A percentile compares a stretch with the other conserved stretches of the same genome.
Evolutionary conservation across 2,329 filamentous ascomycete species (phyloP).

Genomic region (Hypoxylon sp.): DNA sequence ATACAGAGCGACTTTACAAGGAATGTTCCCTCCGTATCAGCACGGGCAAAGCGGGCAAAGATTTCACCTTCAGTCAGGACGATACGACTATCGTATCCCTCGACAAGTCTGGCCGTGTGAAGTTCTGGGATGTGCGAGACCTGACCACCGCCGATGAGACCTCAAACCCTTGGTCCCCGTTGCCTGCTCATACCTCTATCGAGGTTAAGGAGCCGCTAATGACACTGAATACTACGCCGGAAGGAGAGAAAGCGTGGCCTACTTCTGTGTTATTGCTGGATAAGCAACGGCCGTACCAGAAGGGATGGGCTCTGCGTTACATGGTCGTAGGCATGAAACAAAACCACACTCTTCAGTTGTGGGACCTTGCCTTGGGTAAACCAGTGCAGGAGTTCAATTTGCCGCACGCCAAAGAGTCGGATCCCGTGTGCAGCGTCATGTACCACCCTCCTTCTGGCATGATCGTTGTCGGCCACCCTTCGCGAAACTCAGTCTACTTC

Average conservation of each 20-base stretch:
- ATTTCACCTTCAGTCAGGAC: constrained; percentile 97
- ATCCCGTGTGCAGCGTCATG: constrained; percentile 96
- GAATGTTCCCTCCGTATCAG: constrained; percentile 93
- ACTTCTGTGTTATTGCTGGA: constrained; percentile 96
- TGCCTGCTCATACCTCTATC: constrained; percentile 66
- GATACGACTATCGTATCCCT: constrained; percentile 93
- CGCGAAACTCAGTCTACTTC: constrained; percentile 97
- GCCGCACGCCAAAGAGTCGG: constrained; percentile 93
- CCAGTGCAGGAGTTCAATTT: constrained; percentile 97
- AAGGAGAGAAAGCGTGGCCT: constrained; percentile 93
- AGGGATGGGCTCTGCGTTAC: constrained; percentile 89
- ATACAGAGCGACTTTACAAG: constrained; percentile 86
- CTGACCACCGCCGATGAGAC: constrained; percentile 66
- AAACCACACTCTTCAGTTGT: constrained; percentile 97
- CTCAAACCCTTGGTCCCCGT: constrained; percentile 59
- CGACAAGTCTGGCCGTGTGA: constrained; percentile 94
- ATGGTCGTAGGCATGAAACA: constrained; percentile 98
- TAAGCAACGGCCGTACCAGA: constrained; percentile 92
- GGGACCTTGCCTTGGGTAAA: constrained; percentile 95
- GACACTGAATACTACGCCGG: constrained; percentile 85
- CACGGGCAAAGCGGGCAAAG: constrained; percentile 97
- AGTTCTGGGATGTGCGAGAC: constrained; percentile 96
- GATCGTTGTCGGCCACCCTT: constrained; percentile 94
- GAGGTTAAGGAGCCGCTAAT: constrained; percentile 88
- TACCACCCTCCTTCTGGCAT: constrained; percentile 94